Evolutionary conservation across 192 early-diverging fungal species (phyloP).

Genomic region (Linnemannia elongata): DNA sequence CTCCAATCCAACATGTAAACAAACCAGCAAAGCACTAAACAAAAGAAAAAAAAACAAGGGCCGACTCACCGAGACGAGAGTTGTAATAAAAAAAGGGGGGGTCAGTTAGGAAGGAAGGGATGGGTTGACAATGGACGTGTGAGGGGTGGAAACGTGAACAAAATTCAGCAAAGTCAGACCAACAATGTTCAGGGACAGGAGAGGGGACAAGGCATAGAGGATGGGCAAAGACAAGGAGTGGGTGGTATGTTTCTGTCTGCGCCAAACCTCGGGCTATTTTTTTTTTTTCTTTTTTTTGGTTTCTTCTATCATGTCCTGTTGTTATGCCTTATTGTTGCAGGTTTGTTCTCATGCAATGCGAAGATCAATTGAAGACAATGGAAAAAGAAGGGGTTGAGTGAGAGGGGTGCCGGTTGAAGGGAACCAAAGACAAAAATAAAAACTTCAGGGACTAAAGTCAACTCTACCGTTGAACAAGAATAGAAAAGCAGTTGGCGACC

Average conservation of each 20-base stretch:
- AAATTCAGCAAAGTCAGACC: background rate
- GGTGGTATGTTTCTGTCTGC: background rate
- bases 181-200: no score
- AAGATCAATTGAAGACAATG: background rate
- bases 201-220: no score
- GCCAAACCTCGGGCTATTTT: background rate
- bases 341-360: background rate
- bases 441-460: background rate
- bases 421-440: no score
- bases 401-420: background rate
- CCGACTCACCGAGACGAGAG: background rate
- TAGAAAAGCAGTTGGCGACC: no score
- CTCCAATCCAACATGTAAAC: background rate
- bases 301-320: background rate
- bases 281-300: background rate
- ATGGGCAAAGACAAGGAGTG: background rate
- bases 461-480: no score
- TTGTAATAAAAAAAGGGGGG: conserved; percentile 6
- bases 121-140: no score
- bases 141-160: background rate
- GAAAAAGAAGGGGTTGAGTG: background rate
- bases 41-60: no score
- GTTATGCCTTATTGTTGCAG: background rate
- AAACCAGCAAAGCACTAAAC: background rate
- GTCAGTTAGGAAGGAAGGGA: background rate